Evolutionary conservation across 2,329 filamentous ascomycete genomes (phyloP), one percentile per base, ranked within the genome.

Genomic region (Scytalidium lignicola): DNA sequence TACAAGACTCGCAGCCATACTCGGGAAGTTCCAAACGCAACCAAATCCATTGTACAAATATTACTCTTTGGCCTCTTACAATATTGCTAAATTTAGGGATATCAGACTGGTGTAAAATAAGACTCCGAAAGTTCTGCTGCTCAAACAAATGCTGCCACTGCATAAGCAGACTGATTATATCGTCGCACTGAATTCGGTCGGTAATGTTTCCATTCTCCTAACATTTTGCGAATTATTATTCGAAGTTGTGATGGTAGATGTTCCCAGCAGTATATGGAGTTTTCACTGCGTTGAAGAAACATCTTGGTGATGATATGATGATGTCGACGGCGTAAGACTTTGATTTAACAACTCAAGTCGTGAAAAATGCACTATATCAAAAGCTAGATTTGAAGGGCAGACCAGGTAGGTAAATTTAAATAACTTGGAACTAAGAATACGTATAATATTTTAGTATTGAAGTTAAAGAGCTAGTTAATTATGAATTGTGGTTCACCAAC

Each of bases 51-150:
- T 45, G 17, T 15, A 45, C 26, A 19, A 17, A 32, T 12, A 8
- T 20, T 20, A 10, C 17, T 37, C 43, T 26, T 13, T 17, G 18
- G 26, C 23, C 22, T 10, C n/a, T 17, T 32, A 45, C 43, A 2
- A 45, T 45, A 13, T 20, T 37, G 13, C 19, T 4, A 20, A 45
- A 28, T 3, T 37, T n/a, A n/a, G 13, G 43, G 23, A 45, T 45
- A 20, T 45, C 43, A 7, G 43, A 32, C 15, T 45, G 28, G 19
- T 45, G 23, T 32, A 45, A 20, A 32, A 37, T 45, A 21, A 45
- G 26, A 19, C 2, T 3, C 15, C 32, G n/a, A n/a, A 45, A 45
- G 43, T 4, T 45, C 19, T 17, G 15, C 10, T 23, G 13, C 19
- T 45, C 28, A 21, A 45, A 45, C 22, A 32, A 37, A 32, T 3